These are phyloP conservation scores for Choricystis sp. DNA, from an alignment of 139 green algal species.

Conservation along the genomic window DNA sequence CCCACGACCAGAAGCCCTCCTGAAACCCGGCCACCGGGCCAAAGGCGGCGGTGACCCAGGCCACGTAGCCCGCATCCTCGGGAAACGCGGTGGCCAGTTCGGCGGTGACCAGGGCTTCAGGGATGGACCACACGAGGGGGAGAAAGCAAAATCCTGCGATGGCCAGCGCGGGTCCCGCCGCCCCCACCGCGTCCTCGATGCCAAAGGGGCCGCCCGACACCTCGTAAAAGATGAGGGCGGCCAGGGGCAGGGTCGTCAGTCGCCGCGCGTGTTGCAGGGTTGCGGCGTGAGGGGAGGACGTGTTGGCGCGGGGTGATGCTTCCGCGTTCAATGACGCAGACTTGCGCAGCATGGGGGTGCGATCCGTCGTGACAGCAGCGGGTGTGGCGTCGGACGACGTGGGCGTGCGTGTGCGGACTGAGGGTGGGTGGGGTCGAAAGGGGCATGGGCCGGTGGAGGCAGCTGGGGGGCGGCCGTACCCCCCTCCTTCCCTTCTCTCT, in stretches of 20 bases:
- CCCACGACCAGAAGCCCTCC: conserved; percentile 82
- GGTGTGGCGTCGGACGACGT: too few relatives aligned
- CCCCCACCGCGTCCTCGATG: conserved; percentile 70
- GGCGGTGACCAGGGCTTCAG: conserved; percentile 83
- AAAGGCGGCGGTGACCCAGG: conserved; percentile 92
- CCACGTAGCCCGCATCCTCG: conserved; percentile 84
- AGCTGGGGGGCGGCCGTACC: too few relatives aligned
- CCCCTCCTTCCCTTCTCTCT: too few relatives aligned
- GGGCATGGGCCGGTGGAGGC: too few relatives aligned
- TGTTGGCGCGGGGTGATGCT: too few relatives aligned
- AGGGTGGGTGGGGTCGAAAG: too few relatives aligned
- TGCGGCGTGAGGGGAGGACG: too few relatives aligned
- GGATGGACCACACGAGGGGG: conserved; percentile 73
- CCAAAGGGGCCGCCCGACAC: conserved; percentile 90
- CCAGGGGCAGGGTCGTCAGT: conserved; percentile 69
- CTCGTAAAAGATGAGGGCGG: conserved; percentile 93
- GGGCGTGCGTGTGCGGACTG: too few relatives aligned
- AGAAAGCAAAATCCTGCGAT: conserved; percentile 69
- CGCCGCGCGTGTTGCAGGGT: too few relatives aligned
- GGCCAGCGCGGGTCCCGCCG: conserved; percentile 58
- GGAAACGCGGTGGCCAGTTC: conserved; percentile 85
- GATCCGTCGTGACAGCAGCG: too few relatives aligned
- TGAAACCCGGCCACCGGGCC: conserved; percentile 93
- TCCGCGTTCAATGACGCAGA: too few relatives aligned
- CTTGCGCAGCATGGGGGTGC: too few relatives aligned